Conservation (phyloP, 140 eudicot species). For the Anethum foeniculum region DNA sequence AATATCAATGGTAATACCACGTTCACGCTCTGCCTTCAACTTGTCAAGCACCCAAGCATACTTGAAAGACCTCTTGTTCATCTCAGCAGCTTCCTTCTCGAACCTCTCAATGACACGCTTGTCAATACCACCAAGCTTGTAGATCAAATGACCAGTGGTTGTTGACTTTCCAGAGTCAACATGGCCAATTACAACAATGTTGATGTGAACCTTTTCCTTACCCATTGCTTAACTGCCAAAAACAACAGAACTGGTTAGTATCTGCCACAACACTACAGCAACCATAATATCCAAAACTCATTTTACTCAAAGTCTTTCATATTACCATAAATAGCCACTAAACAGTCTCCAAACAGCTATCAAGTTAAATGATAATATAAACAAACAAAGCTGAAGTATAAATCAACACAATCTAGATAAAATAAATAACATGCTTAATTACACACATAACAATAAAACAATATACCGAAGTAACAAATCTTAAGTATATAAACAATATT, state of each 20-base stretch:
- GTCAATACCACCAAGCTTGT: constrained; percentile 50
- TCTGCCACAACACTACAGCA: neutral
- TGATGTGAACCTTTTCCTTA: constrained; percentile 40
- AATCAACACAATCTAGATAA: neutral
- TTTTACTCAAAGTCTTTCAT: too few relatives aligned
- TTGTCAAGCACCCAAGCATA: neutral
- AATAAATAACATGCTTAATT: too few relatives aligned
- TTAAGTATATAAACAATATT: too few relatives aligned
- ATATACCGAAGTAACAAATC: too few relatives aligned
- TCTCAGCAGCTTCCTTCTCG: neutral
- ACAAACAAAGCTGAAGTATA: too few relatives aligned
- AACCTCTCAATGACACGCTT: neutral
- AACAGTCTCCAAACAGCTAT: too few relatives aligned
- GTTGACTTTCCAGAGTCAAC: constrained; percentile 47
- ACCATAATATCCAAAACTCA: neutral
- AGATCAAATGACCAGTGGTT: constrained; percentile 47
- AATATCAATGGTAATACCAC: neutral
- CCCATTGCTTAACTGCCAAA: constrained; percentile 21
- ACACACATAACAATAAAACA: too few relatives aligned
- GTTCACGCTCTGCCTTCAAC: neutral
- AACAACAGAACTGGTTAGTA: neutral
- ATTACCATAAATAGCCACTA: too few relatives aligned
- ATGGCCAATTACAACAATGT: constrained; percentile 47
- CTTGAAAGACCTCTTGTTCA: neutral
- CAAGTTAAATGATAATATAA: too few relatives aligned